Evolutionary conservation across 2,329 filamentous ascomycete genomes (phyloP).

Genomic region (Calcarisporium arbuscula): DNA sequence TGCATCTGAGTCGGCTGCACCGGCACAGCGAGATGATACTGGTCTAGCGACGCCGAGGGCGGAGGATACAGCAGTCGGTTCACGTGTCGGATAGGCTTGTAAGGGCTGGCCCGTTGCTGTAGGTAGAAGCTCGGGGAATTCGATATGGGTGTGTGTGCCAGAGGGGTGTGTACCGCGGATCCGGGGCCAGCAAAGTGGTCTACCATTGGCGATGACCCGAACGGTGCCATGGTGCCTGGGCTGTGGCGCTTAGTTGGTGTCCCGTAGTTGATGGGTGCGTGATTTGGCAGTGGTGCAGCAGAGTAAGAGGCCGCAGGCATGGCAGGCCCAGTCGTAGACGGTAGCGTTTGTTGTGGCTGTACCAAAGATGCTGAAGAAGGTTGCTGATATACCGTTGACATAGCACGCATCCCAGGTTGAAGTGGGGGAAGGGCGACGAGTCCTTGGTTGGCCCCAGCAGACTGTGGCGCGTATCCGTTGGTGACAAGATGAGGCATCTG

Average conservation of each 20-base stretch:
- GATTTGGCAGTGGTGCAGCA: conserved; percentile 14
- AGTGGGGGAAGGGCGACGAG: conserved; percentile 56
- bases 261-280: conserved; percentile 33
- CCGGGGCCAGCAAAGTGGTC: conserved; percentile 46
- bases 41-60: conserved; percentile 70
- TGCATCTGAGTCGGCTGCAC: conserved; percentile 69
- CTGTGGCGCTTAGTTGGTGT: conserved; percentile 49
- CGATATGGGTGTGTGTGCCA: conserved; percentile 56
- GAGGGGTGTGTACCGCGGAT: conserved; percentile 52
- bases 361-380: conserved; percentile 35
- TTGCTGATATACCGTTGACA: conserved; percentile 69
- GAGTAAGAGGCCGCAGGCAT: conserved; percentile 19
- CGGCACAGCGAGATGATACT: conserved; percentile 56
- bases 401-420: conserved; percentile 57
- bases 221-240: conserved; percentile 40
- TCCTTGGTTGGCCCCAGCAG: conserved; percentile 23
- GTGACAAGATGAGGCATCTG: no score
- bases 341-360: conserved; percentile 23
- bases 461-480: conserved; percentile 35
- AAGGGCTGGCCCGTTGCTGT: conserved; percentile 83
- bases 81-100: conserved; percentile 82
- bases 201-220: conserved; percentile 60
- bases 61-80: conserved; percentile 88
- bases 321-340: conserved; percentile 17
- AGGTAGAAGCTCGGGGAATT: conserved; percentile 85